These are phyloP conservation scores for Puccinia polysora DNA, from an alignment of 1,284 basidiomycete species.

Conservation along the genomic window DNA sequence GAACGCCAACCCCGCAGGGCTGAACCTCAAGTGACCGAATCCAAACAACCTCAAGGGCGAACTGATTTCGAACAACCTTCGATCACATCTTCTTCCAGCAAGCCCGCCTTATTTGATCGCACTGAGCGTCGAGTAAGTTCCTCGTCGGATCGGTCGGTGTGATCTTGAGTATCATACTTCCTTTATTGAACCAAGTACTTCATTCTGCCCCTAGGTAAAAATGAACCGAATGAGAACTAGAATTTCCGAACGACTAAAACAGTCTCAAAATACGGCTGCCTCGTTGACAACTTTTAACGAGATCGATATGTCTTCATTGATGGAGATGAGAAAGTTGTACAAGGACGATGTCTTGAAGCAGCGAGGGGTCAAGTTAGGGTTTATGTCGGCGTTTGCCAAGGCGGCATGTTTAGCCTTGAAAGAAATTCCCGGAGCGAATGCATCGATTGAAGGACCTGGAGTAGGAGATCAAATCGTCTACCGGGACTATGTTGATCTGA, in stretches of 20 bases:
- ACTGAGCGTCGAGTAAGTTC: conserved; percentile 35
- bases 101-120: conserved; percentile 29
- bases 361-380: conserved; percentile 93
- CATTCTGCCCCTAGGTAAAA: conserved; percentile 64
- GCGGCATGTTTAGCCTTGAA: conserved; percentile 78
- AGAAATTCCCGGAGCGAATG: conserved; percentile 92
- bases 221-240: conserved; percentile 97
- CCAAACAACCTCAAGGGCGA: conserved; percentile 23
- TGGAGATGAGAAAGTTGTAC: conserved; percentile 90
- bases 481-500: conserved; percentile 61
- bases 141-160: not conserved
- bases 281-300: conserved; percentile 99
- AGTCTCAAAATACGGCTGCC: conserved; percentile 95
- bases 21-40: conserved; percentile 37
- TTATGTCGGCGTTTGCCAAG: conserved; percentile 95
- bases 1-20: conserved; percentile 20
- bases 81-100: conserved; percentile 57
- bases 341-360: conserved; percentile 89
- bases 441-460: conserved; percentile 68
- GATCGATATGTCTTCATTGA: conserved; percentile 94
- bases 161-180: conserved; percentile 3
- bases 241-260: conserved; percentile 94
- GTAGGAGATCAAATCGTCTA: conserved; percentile 42
- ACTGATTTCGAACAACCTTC: conserved; percentile 24
- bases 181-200: conserved; percentile 14